Percentiles rank a stretch among this genome's conserved stretches.
These are phyloP conservation scores for Staphylotrichum longicolle DNA, from an alignment of 495 filamentous ascomycete genomes.

Conservation along the genomic window DNA sequence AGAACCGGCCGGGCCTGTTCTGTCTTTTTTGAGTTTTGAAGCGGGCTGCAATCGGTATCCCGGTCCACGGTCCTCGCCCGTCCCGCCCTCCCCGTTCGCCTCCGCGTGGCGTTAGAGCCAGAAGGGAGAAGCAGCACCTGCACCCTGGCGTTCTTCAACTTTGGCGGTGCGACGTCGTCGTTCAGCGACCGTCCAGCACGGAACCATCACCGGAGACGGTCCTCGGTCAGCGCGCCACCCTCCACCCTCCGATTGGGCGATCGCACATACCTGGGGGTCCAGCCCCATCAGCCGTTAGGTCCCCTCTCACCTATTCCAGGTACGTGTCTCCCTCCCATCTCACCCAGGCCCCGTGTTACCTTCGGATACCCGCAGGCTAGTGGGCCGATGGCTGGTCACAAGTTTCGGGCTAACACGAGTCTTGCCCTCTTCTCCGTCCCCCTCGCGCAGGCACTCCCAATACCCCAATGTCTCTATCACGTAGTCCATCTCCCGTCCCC, in stretches of 20 bases:
- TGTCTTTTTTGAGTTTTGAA: not conserved
- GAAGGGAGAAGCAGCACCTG: conserved; percentile 6
- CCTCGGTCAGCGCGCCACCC: conserved; percentile 30
- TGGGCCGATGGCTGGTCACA: not conserved
- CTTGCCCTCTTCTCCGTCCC: not conserved
- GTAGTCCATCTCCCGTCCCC: conserved; percentile 76
- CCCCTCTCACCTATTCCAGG: conserved; percentile 44
- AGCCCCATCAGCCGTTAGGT: conserved; percentile 39
- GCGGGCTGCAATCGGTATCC: not conserved
- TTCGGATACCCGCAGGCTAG: conserved; percentile 19
- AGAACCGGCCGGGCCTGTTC: not conserved
- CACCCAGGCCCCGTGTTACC: conserved; percentile 18
- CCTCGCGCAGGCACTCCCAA: conserved; percentile 44
- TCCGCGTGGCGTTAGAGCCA: conserved; percentile 4
- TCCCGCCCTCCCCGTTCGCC: not conserved
- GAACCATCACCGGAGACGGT: conserved; percentile 45
- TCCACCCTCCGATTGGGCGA: conserved; percentile 35
- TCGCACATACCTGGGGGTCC: conserved; percentile 37
- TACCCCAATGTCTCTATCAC: conserved; percentile 71
- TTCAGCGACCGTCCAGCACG: conserved; percentile 41
- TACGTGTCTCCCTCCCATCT: conserved; percentile 30
- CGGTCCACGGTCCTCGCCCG: not conserved
- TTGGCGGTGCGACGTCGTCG: conserved; percentile 42
- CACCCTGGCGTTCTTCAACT: conserved; percentile 43
- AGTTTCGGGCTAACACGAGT: conserved; percentile 9